Percentiles rank a stretch among this genome's conserved stretches.
Evolutionary conservation across 805 yeast genomes (phyloP).

Genomic region (Tetrapisispora pingtungensis): DNA sequence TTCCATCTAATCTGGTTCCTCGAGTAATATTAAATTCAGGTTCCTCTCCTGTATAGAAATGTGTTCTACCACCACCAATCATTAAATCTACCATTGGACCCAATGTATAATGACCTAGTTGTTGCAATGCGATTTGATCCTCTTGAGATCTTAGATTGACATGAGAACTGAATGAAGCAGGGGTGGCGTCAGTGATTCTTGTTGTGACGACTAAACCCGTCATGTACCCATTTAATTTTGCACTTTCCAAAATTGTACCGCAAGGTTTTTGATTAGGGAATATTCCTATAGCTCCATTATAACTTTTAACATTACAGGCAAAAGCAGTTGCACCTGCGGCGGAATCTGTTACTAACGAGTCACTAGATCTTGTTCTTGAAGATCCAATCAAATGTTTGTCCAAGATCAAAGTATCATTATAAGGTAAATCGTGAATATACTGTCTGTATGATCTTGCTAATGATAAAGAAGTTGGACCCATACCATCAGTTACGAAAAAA

Average conservation of each 20-base stretch:
- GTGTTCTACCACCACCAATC: constrained; percentile 88
- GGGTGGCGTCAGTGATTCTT: constrained; percentile 88
- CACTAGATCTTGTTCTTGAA: constrained; percentile 71
- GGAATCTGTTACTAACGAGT: constrained; percentile 78
- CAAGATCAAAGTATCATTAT: constrained; percentile 46
- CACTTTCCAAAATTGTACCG: constrained; percentile 82
- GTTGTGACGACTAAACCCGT: constrained; percentile 93
- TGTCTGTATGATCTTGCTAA: constrained; percentile 71
- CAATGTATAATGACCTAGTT: constrained; percentile 69
- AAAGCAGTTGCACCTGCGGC: constrained; percentile 98
- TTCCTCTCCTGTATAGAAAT: constrained; percentile 44
- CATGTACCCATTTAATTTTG: constrained; percentile 65
- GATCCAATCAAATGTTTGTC: constrained; percentile 72
- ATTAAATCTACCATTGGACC: constrained; percentile 76
- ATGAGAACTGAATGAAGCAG: constrained; percentile 82
- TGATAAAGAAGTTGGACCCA: constrained; percentile 84
- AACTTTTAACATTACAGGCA: constrained; percentile 71
- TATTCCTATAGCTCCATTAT: constrained; percentile 91
- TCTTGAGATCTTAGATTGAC: constrained; percentile 68
- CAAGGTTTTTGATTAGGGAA: constrained; percentile 59
- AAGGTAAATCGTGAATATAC: constrained; percentile 33
- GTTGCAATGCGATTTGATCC: constrained; percentile 79
- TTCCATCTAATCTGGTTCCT: constrained; percentile 62
- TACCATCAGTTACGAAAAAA: constrained; percentile 90
- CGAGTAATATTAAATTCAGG: constrained; percentile 16